Evolutionary conservation across 2,329 filamentous ascomycete species (phyloP).

Genomic region (Fusarium nodosum): DNA sequence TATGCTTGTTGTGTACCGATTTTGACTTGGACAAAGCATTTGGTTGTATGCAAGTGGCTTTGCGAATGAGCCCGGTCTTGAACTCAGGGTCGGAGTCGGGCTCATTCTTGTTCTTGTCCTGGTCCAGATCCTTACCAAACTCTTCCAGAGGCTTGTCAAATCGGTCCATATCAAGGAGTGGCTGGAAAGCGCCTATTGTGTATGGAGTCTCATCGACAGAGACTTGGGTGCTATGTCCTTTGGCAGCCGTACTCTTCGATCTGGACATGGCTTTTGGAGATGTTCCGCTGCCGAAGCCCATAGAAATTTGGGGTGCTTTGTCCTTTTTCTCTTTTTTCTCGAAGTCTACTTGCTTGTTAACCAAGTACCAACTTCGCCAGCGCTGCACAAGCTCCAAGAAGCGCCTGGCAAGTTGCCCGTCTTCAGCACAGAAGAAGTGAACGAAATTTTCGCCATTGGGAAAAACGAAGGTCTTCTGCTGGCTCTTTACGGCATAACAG

Average conservation of each 20-base stretch:
- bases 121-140: conserved; percentile 60
- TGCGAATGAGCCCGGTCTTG: conserved; percentile 33
- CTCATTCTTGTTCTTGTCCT: conserved; percentile 19
- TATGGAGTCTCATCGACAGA: conserved; percentile 65
- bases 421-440: conserved; percentile 90
- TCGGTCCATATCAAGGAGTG: conserved; percentile 73
- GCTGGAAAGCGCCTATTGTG: conserved; percentile 76
- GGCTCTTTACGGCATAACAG: conserved; percentile 91
- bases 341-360: conserved; percentile 73
- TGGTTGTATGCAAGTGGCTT: conserved; percentile 28
- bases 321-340: conserved; percentile 54
- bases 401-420: conserved; percentile 72
- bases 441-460: conserved; percentile 86
- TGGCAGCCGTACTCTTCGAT: conserved; percentile 50
- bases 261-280: conserved; percentile 54
- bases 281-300: conserved; percentile 16
- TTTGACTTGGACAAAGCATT: conserved; percentile 43
- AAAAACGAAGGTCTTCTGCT: conserved; percentile 89
- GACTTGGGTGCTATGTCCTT: conserved; percentile 55
- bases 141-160: conserved; percentile 68
- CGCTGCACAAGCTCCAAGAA: conserved; percentile 80
- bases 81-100: conserved; percentile 29
- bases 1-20: conserved; percentile 47
- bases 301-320: conserved; percentile 22
- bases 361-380: conserved; percentile 94